phyloP scores from a whole-genome alignment of 225 moss, liverwort and hornwort species.

The Rhytidiadelphus loreus region DNA sequence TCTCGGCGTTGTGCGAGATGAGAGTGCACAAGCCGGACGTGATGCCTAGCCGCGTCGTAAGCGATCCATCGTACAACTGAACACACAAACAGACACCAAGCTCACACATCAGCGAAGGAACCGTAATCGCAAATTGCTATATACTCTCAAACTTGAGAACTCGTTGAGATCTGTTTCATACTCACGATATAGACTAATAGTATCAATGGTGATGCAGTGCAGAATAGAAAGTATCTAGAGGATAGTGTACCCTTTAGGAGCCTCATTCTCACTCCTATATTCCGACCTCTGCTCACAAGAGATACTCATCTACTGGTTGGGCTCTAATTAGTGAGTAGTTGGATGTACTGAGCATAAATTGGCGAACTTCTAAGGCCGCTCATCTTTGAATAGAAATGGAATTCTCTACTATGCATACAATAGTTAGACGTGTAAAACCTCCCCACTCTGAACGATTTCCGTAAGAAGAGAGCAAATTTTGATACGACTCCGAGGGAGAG shows the following conservation, averaged over 20 bases:
- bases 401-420: not conserved
- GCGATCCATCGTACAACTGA: conserved; percentile 41
- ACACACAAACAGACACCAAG: not conserved
- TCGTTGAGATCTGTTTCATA: not conserved
- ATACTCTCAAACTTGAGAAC: not conserved
- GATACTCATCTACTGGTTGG: not conserved
- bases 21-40: conserved; percentile 31
- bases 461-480: not conserved
- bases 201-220: not conserved
- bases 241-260: not conserved
- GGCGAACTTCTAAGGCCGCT: too few relatives aligned
- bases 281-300: too few relatives aligned
- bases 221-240: too few relatives aligned
- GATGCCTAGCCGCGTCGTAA: conserved; percentile 37
- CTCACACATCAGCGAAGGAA: not conserved
- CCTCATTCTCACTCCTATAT: not conserved
- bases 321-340: too few relatives aligned
- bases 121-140: not conserved
- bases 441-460: not conserved
- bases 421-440: not conserved
- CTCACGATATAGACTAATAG: not conserved
- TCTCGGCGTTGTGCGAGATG: conserved; percentile 11
- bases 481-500: not conserved
- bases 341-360: not conserved
- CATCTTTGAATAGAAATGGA: not conserved